Base-by-base conservation (phyloP, 2,329 filamentous ascomycete genomes). In the Xylaria sp. region DNA sequence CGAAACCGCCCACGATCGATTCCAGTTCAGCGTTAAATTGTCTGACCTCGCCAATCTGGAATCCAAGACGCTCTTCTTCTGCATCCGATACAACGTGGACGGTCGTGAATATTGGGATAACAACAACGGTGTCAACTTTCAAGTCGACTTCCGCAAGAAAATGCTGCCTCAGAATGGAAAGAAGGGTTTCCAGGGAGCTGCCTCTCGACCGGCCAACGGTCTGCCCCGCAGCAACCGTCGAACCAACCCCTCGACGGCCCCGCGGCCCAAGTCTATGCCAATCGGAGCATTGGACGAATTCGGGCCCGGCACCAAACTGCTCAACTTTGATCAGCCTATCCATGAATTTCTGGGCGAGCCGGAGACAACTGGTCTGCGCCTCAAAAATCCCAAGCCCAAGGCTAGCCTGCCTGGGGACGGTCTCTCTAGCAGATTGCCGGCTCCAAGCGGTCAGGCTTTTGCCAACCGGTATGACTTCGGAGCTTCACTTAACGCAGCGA, bases 41-140 rank as follows among this genome's bases (percentile, higher is more conserved):
- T 88, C 92, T 18, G 94, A 99, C 68, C 87, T 92, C 65, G 90
- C 91, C 41, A 93, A 97, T 71, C 81, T 99, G 42, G 92, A 97
- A 72, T 85, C 86, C 61, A 97, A 97, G 81, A 96, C 92, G 0
- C 79, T 99, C 68, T 91, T 92, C 73, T 86, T 97, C 68, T 97
- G 94, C 73, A 82, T 97, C 46, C 89, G 91, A 47, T 99, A 97
- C 74, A 85, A 78, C 38, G 91, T 96, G 54, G 87, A 87, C 59
- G 91, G 91, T 17, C 82, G 88, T 58, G 93, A 97, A 66, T 90
- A 86, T 72, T 99, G 94, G 94, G 94, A 99, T 74, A 99, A 93
- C 80, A 99, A 99, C 71, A 78, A 79, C 63, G 78, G 79, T 24
- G 83, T 85, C 73, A 97, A 99, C 75, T 99, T 94, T 76, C 92